These are phyloP conservation scores for Rhodotorula mucilaginosa DNA, from an alignment of 1,284 basidiomycete genomes.

Conservation along the genomic window DNA sequence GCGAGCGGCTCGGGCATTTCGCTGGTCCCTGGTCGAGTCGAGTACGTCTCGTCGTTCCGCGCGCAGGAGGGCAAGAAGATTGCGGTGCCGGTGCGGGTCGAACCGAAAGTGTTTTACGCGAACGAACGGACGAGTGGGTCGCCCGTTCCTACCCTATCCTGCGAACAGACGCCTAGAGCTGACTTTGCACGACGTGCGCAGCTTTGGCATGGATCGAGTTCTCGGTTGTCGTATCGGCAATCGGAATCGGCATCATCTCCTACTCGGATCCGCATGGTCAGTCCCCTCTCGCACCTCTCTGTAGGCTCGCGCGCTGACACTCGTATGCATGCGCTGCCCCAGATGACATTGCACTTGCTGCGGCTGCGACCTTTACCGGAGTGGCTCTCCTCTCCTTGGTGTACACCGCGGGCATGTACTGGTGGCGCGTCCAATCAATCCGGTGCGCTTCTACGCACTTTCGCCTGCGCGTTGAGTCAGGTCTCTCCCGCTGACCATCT, in stretches of 20 bases:
- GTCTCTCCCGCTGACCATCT: background rate
- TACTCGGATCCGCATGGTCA: constrained; percentile 36
- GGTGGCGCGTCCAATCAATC: constrained; percentile 76
- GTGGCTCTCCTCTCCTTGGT: constrained; percentile 84
- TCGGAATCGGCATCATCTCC: constrained; percentile 71
- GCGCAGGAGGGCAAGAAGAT: constrained; percentile 87
- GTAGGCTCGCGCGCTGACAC: no score
- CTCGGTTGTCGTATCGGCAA: constrained; percentile 79
- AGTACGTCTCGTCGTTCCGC: constrained; percentile 68
- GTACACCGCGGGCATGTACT: constrained; percentile 83
- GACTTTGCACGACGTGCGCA: background rate
- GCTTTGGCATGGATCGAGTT: constrained; percentile 75
- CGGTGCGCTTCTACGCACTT: constrained; percentile 48
- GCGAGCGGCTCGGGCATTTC: constrained; percentile 34
- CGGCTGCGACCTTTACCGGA: constrained; percentile 81
- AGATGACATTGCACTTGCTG: constrained; percentile 45
- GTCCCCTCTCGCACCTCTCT: background rate
- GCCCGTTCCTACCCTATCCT: constrained; percentile 9
- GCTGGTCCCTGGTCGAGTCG: constrained; percentile 40
- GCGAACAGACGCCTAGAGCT: background rate
- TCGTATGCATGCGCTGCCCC: background rate
- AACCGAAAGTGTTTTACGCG: constrained; percentile 98
- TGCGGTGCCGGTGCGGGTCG: constrained; percentile 85
- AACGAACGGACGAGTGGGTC: constrained; percentile 69
- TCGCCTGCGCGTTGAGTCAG: no score